Evolutionary conservation across 805 yeast species (phyloP).

Genomic region (Candida michaelii): DNA sequence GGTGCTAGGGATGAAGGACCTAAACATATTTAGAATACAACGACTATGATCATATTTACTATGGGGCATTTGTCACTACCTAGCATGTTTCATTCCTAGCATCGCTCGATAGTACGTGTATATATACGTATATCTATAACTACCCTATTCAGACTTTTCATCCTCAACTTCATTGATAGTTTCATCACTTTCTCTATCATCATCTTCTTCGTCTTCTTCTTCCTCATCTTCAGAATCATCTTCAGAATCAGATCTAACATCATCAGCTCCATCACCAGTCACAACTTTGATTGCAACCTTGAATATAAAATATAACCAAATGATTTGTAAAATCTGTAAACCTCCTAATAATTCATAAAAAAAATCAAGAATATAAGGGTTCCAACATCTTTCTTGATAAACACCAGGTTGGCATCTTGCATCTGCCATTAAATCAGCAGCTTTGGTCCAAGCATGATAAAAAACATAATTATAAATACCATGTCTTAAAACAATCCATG

Average conservation of each 20-base stretch:
- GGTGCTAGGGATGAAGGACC: too few relatives aligned
- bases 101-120: too few relatives aligned
- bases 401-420: slow-evolving; percentile 39
- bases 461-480: slow-evolving; percentile 67
- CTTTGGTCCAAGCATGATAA: slow-evolving; percentile 54
- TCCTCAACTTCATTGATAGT: slow-evolving; percentile 1
- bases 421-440: slow-evolving; percentile 36
- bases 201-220: slow-evolving; percentile 16
- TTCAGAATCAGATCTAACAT: slow-evolving; percentile 80
- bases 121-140: too few relatives aligned
- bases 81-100: too few relatives aligned
- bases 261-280: slow-evolving; percentile 77
- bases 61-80: too few relatives aligned
- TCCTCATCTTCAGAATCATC: slow-evolving; percentile 44
- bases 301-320: slow-evolving; percentile 76
- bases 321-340: slow-evolving; percentile 60
- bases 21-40: too few relatives aligned
- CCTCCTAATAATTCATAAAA: slow-evolving; percentile 60
- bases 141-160: not conserved
- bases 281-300: slow-evolving; percentile 71
- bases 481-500: slow-evolving; percentile 76
- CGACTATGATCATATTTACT: too few relatives aligned
- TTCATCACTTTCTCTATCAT: slow-evolving; percentile 6
- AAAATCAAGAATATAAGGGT: slow-evolving; percentile 40
- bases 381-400: slow-evolving; percentile 51